Evolutionary conservation across 2,329 filamentous ascomycete genomes (phyloP).

Genomic region (Rutstroemia sp.): DNA sequence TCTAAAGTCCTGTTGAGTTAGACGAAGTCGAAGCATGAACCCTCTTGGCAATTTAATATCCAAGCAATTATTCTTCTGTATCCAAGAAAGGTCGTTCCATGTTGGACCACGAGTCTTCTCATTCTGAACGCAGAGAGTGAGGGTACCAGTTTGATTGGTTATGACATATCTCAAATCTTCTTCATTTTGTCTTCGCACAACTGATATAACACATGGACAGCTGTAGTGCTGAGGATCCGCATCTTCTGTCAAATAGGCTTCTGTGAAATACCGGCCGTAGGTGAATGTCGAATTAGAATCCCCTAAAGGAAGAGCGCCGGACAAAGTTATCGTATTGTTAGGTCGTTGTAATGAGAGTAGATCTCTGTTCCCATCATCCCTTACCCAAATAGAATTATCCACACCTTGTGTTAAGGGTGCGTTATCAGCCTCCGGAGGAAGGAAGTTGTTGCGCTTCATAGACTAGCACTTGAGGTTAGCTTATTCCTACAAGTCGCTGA

Average conservation of each 20-base stretch:
- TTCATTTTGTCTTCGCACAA: conserved; percentile 62
- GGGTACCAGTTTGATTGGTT: conserved; percentile 69
- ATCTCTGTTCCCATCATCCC: conserved; percentile 43
- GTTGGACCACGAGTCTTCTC: conserved; percentile 61
- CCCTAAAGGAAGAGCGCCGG: conserved; percentile 67
- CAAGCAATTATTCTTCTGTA: conserved; percentile 56
- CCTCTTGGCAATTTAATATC: conserved; percentile 67
- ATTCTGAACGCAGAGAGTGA: conserved; percentile 67
- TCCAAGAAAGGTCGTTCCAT: conserved; percentile 81
- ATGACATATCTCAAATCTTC: conserved; percentile 66
- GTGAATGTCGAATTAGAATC: conserved; percentile 69
- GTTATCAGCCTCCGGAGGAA: conserved; percentile 58
- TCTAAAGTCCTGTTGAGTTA: conserved; percentile 70
- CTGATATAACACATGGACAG: conserved; percentile 69
- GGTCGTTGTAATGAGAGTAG: conserved; percentile 22
- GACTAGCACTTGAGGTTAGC: conserved; percentile 36
- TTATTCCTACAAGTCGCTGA: background rate
- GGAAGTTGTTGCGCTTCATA: conserved; percentile 75
- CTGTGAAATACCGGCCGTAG: conserved; percentile 70
- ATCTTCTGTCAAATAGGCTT: conserved; percentile 66
- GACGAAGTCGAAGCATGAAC: conserved; percentile 64
- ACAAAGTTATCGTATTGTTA: conserved; percentile 34
- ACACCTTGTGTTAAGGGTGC: conserved; percentile 67
- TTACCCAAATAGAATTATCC: conserved; percentile 75
- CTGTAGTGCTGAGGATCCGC: conserved; percentile 60